These are phyloP conservation scores for Crassisporium funariophilum DNA, from an alignment of 768 basidiomycete genomes.

Conservation along the genomic window DNA sequence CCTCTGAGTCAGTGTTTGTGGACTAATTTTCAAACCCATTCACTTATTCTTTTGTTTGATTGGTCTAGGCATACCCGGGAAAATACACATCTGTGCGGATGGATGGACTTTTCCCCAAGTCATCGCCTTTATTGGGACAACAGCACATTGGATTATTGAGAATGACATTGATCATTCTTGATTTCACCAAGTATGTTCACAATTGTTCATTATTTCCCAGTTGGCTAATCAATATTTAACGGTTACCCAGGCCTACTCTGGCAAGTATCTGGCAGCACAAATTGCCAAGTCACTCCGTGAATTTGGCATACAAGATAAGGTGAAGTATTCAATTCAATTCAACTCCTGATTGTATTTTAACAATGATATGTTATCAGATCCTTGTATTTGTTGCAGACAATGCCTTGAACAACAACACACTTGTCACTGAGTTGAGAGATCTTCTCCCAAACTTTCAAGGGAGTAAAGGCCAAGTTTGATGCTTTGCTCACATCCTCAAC, in stretches of 20 bases:
- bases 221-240: too few relatives aligned
- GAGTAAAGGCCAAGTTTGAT: too few relatives aligned
- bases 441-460: too few relatives aligned
- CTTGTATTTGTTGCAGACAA: neutral
- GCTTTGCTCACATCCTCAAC: too few relatives aligned
- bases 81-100: too few relatives aligned
- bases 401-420: neutral
- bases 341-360: too few relatives aligned
- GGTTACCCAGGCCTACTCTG: too few relatives aligned
- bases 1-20: neutral
- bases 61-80: neutral
- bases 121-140: neutral
- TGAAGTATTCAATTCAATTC: too few relatives aligned
- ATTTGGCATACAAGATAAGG: too few relatives aligned
- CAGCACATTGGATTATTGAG: neutral
- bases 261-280: too few relatives aligned
- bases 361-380: neutral
- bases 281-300: too few relatives aligned
- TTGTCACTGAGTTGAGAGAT: too few relatives aligned
- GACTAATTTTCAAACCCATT: neutral
- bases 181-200: neutral
- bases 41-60: neutral
- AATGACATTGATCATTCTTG: neutral
- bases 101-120: neutral
- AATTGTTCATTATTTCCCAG: neutral